phyloP scores from a whole-genome alignment of 1,284 basidiomycete species.

The Gomphus bonarii region DNA sequence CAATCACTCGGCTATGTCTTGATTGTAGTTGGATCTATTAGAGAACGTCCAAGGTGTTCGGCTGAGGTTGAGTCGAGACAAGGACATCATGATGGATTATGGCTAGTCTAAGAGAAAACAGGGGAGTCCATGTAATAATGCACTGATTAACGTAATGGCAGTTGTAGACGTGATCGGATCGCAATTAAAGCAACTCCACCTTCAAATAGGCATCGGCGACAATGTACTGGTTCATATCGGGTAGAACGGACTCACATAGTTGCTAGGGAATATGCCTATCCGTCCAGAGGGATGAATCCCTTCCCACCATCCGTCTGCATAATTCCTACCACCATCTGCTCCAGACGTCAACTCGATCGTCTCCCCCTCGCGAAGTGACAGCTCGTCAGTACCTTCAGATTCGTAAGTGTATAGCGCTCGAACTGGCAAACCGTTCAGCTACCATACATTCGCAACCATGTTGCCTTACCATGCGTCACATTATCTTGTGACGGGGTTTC shows the following conservation, averaged over 20 bases:
- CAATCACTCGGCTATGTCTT: too few relatives aligned
- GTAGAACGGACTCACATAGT: constrained; percentile 51
- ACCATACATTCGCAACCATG: neutral
- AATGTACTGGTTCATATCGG: neutral
- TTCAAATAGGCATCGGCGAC: neutral
- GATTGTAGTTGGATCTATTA: too few relatives aligned
- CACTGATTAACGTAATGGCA: neutral
- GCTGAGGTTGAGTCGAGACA: too few relatives aligned
- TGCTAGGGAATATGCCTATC: constrained; percentile 76
- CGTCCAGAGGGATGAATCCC: constrained; percentile 48
- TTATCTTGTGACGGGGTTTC: constrained; percentile 21
- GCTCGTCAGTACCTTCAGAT: constrained; percentile 58
- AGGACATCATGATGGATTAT: too few relatives aligned
- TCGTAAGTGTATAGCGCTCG: constrained; percentile 61
- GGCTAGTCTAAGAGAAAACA: too few relatives aligned
- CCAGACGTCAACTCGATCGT: constrained; percentile 54
- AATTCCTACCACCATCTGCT: constrained; percentile 46
- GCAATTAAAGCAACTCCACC: neutral
- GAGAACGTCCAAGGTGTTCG: too few relatives aligned
- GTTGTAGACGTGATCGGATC: neutral
- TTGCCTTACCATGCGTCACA: constrained; percentile 34
- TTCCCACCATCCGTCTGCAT: constrained; percentile 78
- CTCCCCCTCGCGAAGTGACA: constrained; percentile 53
- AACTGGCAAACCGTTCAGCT: constrained; percentile 32
- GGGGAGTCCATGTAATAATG: too few relatives aligned